Evolutionary conservation across 2,329 filamentous ascomycete genomes (phyloP), one percentile per base, ranked within the genome.

Genomic region (Fusarium nisikadoi): DNA sequence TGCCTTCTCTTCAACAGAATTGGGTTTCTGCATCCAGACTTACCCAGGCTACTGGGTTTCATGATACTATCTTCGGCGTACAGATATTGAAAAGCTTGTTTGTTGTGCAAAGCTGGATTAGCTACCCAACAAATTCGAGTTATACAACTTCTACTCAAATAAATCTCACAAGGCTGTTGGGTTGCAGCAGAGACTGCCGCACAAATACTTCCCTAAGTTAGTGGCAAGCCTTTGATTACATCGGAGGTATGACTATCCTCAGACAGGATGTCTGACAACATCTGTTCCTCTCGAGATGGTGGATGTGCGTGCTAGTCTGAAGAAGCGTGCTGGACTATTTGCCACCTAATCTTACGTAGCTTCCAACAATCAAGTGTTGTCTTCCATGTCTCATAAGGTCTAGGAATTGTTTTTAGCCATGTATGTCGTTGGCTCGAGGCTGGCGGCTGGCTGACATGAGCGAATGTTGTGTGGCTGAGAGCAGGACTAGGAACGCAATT

Each of bases 331-430:
- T 49, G 39, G n/a, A 35, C 42, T 29, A 38, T 71, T 73, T 62
- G 70, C 70, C 70, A 73, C 70, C 31, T 12, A 12, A 27, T 46
- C 36, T 12, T 55, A 42, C 33, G 36, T 41, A 66, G 52, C 49
- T 31, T 27, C 33, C n/a, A 38, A 23, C 45, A 39, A 54, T 29
- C 31, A 49, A 41, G 38, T 27, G 57, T 23, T 59, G 19, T 23
- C 54, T 17, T 41, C 25, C 33, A 33, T 49, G 23, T 46, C 56
- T 36, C 11, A 20, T 39, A 62, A 36, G 33, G 33, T n/a, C 25
- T 55, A 42, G 25, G 20, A 29, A 47, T 35, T 33, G 47, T 39
- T 29, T 68, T 39, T 31, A 47, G 47, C 65, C 56, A 63, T 56
- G 65, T 19, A 55, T 42, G 55, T 53, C 38, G 49, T 53, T 62